Base-by-base conservation (phyloP, 805 yeast species). In the Dipodascus geniculatus region DNA sequence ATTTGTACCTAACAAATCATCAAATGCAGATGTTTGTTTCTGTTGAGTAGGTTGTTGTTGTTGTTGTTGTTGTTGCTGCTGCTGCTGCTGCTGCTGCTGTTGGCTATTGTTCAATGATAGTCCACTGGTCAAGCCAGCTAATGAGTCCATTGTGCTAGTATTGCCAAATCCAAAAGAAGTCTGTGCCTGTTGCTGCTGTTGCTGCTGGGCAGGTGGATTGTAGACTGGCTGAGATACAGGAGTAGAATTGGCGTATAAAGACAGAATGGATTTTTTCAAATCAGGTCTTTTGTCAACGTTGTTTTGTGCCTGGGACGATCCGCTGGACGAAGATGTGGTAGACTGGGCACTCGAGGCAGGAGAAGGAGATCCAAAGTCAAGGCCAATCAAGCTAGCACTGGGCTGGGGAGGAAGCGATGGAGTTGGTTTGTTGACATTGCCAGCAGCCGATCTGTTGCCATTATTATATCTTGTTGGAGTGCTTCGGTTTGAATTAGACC, bases 221-320 rank as follows among this genome's bases (percentile, higher is more conserved):
- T 38, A 38, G 19, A 38, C 20, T n/a, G 44, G 44, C 19, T 38
- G 44, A 38, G 44, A 38, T n/a, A 38, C 44, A 14, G 44, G 44
- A 11, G 44, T 38, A 38, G 44, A 38, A 17, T 38, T 38, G 19
- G 44, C 22, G 67, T 93, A 93, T 52, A 93, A 75, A 22, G 97
- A 88, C 55, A 93, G 71, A 56, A 93, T 93, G 1, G 96, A 87
- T 70, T 87, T 87, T 65, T 93, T 93, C 67, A 93, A 75, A 63
- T 91, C 97, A 2, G 93, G 91, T 63, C 96, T 77, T 31, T 16
- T n/a, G 20, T 38, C 44, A n/a, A 38, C 44, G 4, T 22, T 23
- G 31, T 14, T 14, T 9, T 9, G n/a, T 14, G 49, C 11, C 14
- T 9, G 31, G 9, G 31, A 11, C 4, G 49, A 47, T 6, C 19